Evolutionary conservation across 208 protist species (phyloP), one percentile per base, ranked within the genome.

Genomic region (Blastocrithidia nonstop): DNA sequence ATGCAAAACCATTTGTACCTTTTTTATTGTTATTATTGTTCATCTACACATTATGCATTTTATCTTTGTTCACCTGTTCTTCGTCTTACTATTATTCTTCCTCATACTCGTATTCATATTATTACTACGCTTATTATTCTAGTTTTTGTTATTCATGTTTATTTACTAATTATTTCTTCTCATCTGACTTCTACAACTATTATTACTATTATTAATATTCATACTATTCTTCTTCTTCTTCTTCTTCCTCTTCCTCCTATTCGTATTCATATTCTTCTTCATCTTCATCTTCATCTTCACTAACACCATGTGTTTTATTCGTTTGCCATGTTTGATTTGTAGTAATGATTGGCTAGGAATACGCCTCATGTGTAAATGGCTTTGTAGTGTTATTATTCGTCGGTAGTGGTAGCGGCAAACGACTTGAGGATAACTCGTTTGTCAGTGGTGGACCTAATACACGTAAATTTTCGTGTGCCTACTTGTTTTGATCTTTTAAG

Each of bases 231-330:
- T 27, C 15, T 26, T 36, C 2, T 23, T 60, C 44, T 9, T 59
- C 64, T 13, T 57, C 51, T 6, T 56, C 35, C 23, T 71, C 54
- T 20, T 29, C 42, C 35, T 56, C 55, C 21, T 62, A 51, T 39
- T 66, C 57, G 11, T 53, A 54, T 45, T 73, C 42, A 16, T 73
- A 57, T 24, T 62, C 56, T 26, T 66, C 52, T 24, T 70, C 61
- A 40, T 75, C 67, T 5, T 45, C 40, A 24, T 45, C 40, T 6
- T 45, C 21, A 8, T 24, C 37, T 42, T 11, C 38, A 2, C 22
- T 26, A 1, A 11, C 37, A 24, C n/a, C 46, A 24, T 39, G 15
- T 11, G 22, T 29, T n/a, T 48, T 48, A 28, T 36, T 31, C 1
- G 24, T 15, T 0, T 9, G 22, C 49, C 48, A 44, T 36, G 3